Evolutionary conservation across 148 eudicot genomes (phyloP).

Genomic region (Oxyria digyna): DNA sequence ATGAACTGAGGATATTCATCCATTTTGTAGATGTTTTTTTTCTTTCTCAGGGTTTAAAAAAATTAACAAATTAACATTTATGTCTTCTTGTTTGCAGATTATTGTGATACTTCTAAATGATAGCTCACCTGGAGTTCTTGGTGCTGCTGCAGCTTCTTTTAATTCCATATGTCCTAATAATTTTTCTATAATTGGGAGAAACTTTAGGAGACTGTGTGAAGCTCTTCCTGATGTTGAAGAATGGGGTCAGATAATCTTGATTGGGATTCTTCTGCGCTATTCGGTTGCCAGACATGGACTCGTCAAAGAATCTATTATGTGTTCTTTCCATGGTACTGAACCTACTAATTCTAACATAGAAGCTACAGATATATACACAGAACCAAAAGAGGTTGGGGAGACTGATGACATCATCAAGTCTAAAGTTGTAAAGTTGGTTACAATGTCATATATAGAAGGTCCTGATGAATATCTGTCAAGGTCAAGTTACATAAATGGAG

Average conservation of each 20-base stretch:
- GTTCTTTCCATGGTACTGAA: slow-evolving; percentile 25
- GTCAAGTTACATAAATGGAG: slow-evolving; percentile 21
- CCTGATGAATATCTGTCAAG: slow-evolving; percentile 83
- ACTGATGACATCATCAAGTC: slow-evolving; percentile 19
- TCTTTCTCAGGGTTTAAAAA: background rate
- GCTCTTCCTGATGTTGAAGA: slow-evolving; percentile 92
- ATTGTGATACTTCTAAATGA: slow-evolving; percentile 77
- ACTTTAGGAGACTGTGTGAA: slow-evolving; percentile 61
- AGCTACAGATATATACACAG: slow-evolving; percentile 20
- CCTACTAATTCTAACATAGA: slow-evolving; percentile 20
- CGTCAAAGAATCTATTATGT: slow-evolving; percentile 73
- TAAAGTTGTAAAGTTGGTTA: slow-evolving; percentile 41
- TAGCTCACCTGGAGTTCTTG: slow-evolving; percentile 87
- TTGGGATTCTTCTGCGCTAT: slow-evolving; percentile 78
- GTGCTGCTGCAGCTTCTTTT: slow-evolving; percentile 95
- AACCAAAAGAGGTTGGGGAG: slow-evolving; percentile 19
- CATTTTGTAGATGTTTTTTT: background rate
- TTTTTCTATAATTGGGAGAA: slow-evolving; percentile 64
- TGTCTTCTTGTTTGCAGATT: slow-evolving; percentile 45
- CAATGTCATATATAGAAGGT: slow-evolving; percentile 83
- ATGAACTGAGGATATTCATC: too few species aligned
- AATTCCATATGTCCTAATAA: slow-evolving; percentile 83
- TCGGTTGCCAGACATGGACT: slow-evolving; percentile 91
- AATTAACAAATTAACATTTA: background rate
- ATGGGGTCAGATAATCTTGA: slow-evolving; percentile 91